Conservation (phyloP, 2,329 filamentous ascomycete species). For the Cercospora beticola region DNA sequence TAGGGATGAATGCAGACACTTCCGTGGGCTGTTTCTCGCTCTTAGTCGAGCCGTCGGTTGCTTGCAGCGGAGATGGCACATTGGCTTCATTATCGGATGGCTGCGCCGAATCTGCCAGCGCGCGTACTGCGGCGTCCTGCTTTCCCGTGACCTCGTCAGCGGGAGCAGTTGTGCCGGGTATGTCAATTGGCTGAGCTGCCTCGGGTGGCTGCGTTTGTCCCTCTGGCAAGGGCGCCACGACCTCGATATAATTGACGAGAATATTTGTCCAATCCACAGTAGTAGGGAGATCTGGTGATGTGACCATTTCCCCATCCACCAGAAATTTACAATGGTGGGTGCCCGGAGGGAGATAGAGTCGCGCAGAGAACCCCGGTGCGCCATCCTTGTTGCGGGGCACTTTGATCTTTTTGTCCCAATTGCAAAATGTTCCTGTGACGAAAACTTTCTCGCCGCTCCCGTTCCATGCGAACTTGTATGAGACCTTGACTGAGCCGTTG, state of each 20-base stretch:
- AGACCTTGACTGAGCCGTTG: slow-evolving; percentile 74
- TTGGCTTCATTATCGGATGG: slow-evolving; percentile 29
- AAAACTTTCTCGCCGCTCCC: slow-evolving; percentile 80
- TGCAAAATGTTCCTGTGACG: slow-evolving; percentile 94
- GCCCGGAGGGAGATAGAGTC: slow-evolving; percentile 80
- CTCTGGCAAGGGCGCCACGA: slow-evolving; percentile 44
- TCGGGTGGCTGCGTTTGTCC: slow-evolving; percentile 29
- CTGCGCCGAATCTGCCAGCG: slow-evolving; percentile 50
- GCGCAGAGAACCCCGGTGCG: slow-evolving; percentile 63
- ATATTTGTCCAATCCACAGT: slow-evolving; percentile 98
- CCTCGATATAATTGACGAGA: slow-evolving; percentile 96
- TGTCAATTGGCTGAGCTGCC: slow-evolving; percentile 35
- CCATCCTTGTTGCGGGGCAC: slow-evolving; percentile 68
- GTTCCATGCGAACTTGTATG: slow-evolving; percentile 82
- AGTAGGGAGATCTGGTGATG: slow-evolving; percentile 81
- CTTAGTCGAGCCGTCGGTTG: slow-evolving; percentile 23
- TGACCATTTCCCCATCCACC: slow-evolving; percentile 90
- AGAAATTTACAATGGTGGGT: slow-evolving; percentile 97
- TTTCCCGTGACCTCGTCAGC: slow-evolving; percentile 27
- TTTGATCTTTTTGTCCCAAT: slow-evolving; percentile 93
- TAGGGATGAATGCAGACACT: slow-evolving; percentile 14
- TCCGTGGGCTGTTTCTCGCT: slow-evolving; percentile 13
- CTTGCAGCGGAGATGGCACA: slow-evolving; percentile 22
- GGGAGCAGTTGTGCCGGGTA: slow-evolving; percentile 33
- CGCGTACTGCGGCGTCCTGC: slow-evolving; percentile 46